Conservation (phyloP, 345 rosid species). For the Brassica napus region DNA sequence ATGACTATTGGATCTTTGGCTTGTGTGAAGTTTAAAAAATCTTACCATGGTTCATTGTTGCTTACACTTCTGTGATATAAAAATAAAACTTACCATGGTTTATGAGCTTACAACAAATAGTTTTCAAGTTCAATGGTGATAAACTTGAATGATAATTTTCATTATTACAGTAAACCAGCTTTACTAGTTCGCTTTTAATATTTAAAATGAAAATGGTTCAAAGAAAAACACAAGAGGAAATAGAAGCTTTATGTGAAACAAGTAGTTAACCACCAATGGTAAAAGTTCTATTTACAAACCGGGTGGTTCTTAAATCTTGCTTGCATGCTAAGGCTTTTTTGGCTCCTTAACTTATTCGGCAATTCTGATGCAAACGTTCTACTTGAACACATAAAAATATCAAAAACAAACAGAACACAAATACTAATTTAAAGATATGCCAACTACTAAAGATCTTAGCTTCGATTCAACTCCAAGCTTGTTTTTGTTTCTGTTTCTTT, state of each 20-base stretch:
- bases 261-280: neutral
- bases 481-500: conserved; percentile 21
- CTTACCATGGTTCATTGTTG: neutral
- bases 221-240: neutral
- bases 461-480: conserved; percentile 75
- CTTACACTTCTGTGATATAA: neutral
- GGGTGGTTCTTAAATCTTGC: neutral
- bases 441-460: conserved; percentile 44
- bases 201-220: neutral
- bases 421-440: conserved; percentile 16
- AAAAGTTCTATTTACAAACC: neutral
- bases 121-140: neutral
- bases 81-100: neutral
- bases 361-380: conserved; percentile 31
- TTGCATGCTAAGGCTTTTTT: conserved; percentile 5
- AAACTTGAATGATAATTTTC: no score
- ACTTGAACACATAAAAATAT: conserved; percentile 6
- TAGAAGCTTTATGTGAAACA: conserved; percentile 13
- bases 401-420: neutral
- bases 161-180: neutral
- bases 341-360: conserved; percentile 30
- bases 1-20: neutral
- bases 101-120: neutral
- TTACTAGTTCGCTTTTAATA: neutral
- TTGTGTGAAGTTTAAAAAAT: conserved; percentile 11